Evolutionary conservation across 192 early-diverging fungal species (phyloP), one percentile per base, ranked within the genome.

Genomic region (Entomortierella chlamydospora): DNA sequence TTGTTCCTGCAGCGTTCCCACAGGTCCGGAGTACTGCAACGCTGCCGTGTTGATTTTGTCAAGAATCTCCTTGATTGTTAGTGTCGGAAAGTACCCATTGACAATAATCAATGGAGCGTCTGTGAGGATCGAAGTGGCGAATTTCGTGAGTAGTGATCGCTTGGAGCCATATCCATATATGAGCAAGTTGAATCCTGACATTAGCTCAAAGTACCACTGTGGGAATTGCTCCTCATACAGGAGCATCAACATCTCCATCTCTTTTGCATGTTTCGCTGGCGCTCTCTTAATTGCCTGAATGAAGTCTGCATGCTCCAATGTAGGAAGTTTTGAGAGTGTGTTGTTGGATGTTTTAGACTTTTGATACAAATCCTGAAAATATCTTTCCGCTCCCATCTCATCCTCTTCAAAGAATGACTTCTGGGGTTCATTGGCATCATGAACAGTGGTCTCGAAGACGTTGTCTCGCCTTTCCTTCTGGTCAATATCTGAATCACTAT

Each of bases 151-250:
- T n/a, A 99, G 62, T 6, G 82, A 81, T 6, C 91, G 90, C 77
- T 99, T 99, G 12, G 96, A 97, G 0, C 98, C 98, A 72, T 91
- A 97, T 0, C 98, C 98, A 71, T 95, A 97, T 49, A 97, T 93
- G 1, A 96, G 66, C 8, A 99, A 82, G 67, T 94, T 97, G 76
- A 96, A 99, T 0, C 94, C 95, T 15, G 85, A 84, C 4, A 70
- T 56, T 6, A 98, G 81, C 72, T 98, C 95, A 86, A 95, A 95
- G 54, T 81, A 85, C 96, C 96, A 99, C 70, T 99, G 95, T 1
- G 81, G 82, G 65, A 96, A 99, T 59, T 89, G 83, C 15, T 83
- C 80, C 34, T 87, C 83, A 50, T 94, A 91, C 4, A 88, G 72
- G 2, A 70, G n/a, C 13, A 68, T 61, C 17, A 94, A 64, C 26